Base-by-base conservation (phyloP, 1,284 basidiomycete species). In the Sporisorium graminicola region DNA sequence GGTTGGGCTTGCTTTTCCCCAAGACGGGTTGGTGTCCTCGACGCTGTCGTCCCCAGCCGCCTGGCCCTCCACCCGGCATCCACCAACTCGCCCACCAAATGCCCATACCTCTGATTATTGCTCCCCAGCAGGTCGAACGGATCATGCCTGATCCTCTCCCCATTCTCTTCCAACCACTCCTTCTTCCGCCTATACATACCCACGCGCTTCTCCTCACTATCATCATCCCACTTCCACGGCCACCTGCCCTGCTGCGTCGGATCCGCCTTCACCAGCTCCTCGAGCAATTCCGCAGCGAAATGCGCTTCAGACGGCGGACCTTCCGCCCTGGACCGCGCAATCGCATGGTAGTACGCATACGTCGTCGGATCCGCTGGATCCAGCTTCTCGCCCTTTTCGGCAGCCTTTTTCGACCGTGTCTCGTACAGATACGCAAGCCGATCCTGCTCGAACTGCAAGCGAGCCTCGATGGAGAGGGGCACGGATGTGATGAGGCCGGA, bases 141-240 rank as follows among this genome's bases (percentile, higher is more conserved):
- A 51, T 77, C 75, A 35, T 63, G 50, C 5, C 57, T 13, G 33
- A 77, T 77, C 10, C 70, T 35, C 1, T 65, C 46, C 9, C 37
- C 44, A 31, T 75, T 70, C 20, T 68, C 47, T 4, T 58, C 20
- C 35, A 78, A 46, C 72, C 71, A 70, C 33, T 50, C 0, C 22
- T 51, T 53, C 59, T 80, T 79, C 26, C 55, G 42, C 4, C 20
- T 58, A 44, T 78, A 79, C 79, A 80, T 79, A 1, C 18, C 14
- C 5, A 52, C 43, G 26, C 72, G 62, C 26, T 51, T 67, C 9
- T 58, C 31, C 27, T 79, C 74, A 6, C 70, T 24, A 8, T 58
- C 60, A 12, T 29, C 27, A 22, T 79, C 66, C 79, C 79, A 80
- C 14, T 65, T 68, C 50, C 58, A 65, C 14, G 29, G 20, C 46